Evolutionary conservation across 352 stramenopile genomes (phyloP), one percentile per base, ranked within the genome.

Genomic region (Phytophthora meadii): DNA sequence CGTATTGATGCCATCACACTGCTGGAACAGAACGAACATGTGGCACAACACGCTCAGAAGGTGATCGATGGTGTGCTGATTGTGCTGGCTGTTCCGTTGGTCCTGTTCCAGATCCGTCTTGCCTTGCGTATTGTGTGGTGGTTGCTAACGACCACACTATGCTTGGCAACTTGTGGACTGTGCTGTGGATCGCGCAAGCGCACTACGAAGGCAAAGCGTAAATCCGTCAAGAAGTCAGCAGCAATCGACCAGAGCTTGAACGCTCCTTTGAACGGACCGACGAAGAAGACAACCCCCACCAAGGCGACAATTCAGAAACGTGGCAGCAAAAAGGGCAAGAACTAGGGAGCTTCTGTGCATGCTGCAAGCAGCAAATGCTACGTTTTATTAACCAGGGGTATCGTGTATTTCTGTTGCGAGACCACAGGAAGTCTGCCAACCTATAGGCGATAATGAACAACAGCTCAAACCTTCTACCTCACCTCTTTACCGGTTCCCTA

Each of bases 11-110:
- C 83, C 4, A 89, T 92, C 28, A 54, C 64, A 25, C 44, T 87
- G 24, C 69, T 93, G 46, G 63, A 84, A 65, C 74, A 90, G 61
- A 90, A 88, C 51, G 72, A 87, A 10, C 46, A 83, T 42, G 72
- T 92, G 19, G 78, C 79, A 1, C 54, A 65, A 15, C 72, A 91
- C 68, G 83, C 85, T 14, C 83, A 89, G 60, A 83, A 79, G 61
- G 86, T 92, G 42, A 76, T 93, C 8, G 85, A 93, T 42, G 68
- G 72, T 5, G 71, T 82, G 51, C 67, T 93, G 17, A 41, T 84
- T 5, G 46, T 80, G 17, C 47, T 93, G 49, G 63, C 74, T 0
- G 55, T 82, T 3, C 83, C 85, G 41, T 51, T 92, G 22, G 77
- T 74, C 59, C 61, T 83, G 24, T 48, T 92, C 34, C 56, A 77